Conservation (phyloP, 139 green algal species). For the Chlorella vulgaris region DNA sequence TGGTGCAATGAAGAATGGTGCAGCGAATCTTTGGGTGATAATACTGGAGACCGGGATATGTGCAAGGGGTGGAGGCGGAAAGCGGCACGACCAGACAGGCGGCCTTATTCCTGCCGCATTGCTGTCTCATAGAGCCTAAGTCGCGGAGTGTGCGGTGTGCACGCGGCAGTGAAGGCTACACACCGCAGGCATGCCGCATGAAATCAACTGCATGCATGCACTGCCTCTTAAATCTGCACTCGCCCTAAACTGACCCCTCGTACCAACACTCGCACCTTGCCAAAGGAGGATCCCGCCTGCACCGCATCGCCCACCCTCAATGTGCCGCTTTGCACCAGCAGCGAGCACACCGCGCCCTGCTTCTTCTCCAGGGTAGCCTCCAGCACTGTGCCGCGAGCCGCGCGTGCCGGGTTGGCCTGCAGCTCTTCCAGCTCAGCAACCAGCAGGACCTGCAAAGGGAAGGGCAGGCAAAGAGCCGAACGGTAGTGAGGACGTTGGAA, state of each 20-base stretch:
- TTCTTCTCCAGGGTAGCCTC: slow-evolving; percentile 92
- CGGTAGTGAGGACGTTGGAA: neutral
- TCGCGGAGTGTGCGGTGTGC: no score
- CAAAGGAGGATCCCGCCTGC: slow-evolving; percentile 70
- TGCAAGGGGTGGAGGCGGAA: neutral
- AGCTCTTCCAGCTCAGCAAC: slow-evolving; percentile 89
- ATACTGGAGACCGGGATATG: no score
- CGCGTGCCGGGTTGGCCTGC: slow-evolving; percentile 70
- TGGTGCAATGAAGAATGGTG: neutral
- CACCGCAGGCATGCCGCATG: no score
- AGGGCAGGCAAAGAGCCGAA: neutral
- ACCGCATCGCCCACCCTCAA: slow-evolving; percentile 88
- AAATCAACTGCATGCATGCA: neutral
- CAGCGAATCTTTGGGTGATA: no score
- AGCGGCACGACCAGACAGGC: neutral
- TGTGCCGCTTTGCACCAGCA: slow-evolving; percentile 93
- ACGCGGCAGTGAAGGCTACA: no score
- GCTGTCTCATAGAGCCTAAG: no score
- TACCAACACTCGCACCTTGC: slow-evolving; percentile 69
- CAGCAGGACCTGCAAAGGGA: slow-evolving; percentile 61
- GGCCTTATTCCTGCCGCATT: neutral
- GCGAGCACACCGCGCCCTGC: slow-evolving; percentile 80
- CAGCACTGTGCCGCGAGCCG: slow-evolving; percentile 90
- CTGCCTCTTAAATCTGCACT: no score
- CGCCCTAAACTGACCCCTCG: neutral